Conservation (phyloP, 345 rosid species). For the Xanthoceras sorbifolium region DNA sequence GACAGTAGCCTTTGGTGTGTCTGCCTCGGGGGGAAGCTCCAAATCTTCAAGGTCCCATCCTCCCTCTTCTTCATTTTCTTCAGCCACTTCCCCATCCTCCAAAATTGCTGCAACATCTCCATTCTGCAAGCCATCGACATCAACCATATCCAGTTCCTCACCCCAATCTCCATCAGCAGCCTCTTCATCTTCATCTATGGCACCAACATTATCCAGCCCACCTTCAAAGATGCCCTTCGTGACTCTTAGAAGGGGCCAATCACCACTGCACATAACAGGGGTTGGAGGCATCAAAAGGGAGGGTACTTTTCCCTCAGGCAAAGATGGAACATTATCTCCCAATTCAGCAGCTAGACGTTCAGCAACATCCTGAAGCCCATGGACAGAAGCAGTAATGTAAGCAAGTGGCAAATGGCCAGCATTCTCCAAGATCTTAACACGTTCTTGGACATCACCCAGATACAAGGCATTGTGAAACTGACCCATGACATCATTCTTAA, state of each 20-base stretch:
- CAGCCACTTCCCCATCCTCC: slow-evolving; percentile 68
- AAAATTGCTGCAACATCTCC: slow-evolving; percentile 57
- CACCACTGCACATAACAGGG: slow-evolving; percentile 79
- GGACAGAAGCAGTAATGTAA: slow-evolving; percentile 76
- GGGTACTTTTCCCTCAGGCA: slow-evolving; percentile 70
- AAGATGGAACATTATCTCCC: slow-evolving; percentile 69
- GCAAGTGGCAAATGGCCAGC: slow-evolving; percentile 93
- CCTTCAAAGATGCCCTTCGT: slow-evolving; percentile 94
- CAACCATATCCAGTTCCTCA: slow-evolving; percentile 73
- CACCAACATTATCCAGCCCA: slow-evolving; percentile 63
- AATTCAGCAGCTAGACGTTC: slow-evolving; percentile 70
- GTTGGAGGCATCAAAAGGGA: slow-evolving; percentile 82
- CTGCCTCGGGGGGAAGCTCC: slow-evolving; percentile 88
- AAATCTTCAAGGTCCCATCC: slow-evolving; percentile 97
- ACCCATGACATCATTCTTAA: slow-evolving; percentile 92
- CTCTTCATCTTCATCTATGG: slow-evolving; percentile 72
- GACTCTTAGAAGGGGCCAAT: slow-evolving; percentile 97
- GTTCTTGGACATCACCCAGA: slow-evolving; percentile 86
- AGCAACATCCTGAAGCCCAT: slow-evolving; percentile 74
- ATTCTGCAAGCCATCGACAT: slow-evolving; percentile 64
- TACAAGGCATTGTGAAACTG: slow-evolving; percentile 94
- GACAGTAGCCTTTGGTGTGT: slow-evolving; percentile 63
- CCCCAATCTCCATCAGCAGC: slow-evolving; percentile 82
- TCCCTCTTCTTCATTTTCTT: slow-evolving; percentile 69
- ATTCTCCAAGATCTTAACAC: slow-evolving; percentile 83